phyloP scores from a whole-genome alignment of 768 basidiomycete species.

The Hygrophorus russula region DNA sequence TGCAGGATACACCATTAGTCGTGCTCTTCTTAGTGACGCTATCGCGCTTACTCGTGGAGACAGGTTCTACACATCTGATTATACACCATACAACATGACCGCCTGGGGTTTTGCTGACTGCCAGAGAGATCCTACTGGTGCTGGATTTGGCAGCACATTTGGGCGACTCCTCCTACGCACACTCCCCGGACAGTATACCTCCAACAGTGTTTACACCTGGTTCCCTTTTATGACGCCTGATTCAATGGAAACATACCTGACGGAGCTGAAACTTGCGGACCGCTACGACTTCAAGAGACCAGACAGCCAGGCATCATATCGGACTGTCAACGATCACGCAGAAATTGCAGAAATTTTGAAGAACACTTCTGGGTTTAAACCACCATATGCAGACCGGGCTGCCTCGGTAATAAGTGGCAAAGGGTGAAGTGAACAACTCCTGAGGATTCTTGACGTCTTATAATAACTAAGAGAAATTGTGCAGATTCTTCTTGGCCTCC shows the following conservation, averaged over 20 bases:
- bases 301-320: conserved; percentile 12
- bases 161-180: conserved; percentile 66
- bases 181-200: conserved; percentile 56
- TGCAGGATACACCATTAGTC: conserved; percentile 68
- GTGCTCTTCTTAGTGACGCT: conserved; percentile 79
- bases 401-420: conserved; percentile 42
- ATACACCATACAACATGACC: conserved; percentile 71
- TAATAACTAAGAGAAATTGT: conserved; percentile 3
- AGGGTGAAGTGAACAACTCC: conserved; percentile 32
- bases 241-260: conserved; percentile 50
- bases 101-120: conserved; percentile 81
- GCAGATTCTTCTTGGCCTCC: conserved; percentile 54
- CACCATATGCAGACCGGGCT: conserved; percentile 40
- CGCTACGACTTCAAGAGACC: conserved; percentile 51
- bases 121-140: conserved; percentile 59
- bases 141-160: conserved; percentile 68
- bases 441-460: neutral
- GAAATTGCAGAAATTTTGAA: conserved; percentile 44
- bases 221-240: conserved; percentile 82
- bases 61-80: conserved; percentile 72
- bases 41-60: conserved; percentile 82
- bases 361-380: conserved; percentile 30
- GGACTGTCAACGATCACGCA: conserved; percentile 32
- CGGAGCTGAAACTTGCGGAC: conserved; percentile 40
- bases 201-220: conserved; percentile 70